Evolutionary conservation across 306 rosid species (phyloP).

Genomic region (Oxytropis ochrocephala): DNA sequence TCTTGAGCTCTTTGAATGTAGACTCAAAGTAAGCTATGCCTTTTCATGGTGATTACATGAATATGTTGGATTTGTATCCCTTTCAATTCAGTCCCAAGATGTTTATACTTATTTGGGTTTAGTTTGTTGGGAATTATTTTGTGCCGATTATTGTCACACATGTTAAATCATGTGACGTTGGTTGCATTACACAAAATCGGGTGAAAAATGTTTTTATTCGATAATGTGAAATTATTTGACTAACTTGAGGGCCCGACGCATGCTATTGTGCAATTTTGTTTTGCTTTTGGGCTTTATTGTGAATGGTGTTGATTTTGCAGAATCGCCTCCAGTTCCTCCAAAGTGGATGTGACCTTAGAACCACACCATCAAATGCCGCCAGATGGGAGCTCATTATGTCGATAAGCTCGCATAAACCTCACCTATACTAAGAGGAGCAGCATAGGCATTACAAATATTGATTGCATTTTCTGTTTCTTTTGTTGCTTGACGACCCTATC

Average conservation of each 20-base stretch:
- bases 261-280: constrained; percentile 3
- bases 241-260: not conserved
- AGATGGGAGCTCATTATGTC: constrained; percentile 76
- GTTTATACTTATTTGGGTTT: not conserved
- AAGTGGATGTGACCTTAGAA: constrained; percentile 53
- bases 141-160: not conserved
- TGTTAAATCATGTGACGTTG: not conserved
- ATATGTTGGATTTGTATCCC: not conserved
- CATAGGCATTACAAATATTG: not conserved
- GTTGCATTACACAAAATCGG: not conserved
- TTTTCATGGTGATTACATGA: not conserved
- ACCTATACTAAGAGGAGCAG: not conserved
- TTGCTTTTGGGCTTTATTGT: constrained; percentile 8
- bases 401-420: constrained; percentile 39
- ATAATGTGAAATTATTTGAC: not conserved
- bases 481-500: constrained; percentile 6
- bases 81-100: not conserved
- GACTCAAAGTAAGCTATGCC: not conserved
- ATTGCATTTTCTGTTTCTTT: not conserved
- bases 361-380: constrained; percentile 67
- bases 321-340: constrained; percentile 62
- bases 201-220: not conserved
- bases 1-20: not conserved
- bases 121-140: not conserved
- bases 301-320: constrained; percentile 40